Evolutionary conservation across 208 protist genomes (phyloP).

Genomic region (Leishmania gerbilli): DNA sequence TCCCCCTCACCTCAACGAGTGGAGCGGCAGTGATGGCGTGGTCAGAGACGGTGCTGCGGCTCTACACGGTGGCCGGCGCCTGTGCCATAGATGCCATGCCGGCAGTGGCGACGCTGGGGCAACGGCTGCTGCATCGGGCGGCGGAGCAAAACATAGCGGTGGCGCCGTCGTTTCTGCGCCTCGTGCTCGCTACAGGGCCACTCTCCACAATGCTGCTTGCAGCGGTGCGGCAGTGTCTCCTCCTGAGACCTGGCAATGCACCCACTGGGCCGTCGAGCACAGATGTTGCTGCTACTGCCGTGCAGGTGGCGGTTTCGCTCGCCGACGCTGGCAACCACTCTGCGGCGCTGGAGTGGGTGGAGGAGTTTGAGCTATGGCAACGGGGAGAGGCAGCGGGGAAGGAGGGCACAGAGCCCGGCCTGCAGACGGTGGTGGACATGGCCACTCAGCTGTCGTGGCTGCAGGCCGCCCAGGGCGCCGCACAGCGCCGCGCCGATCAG

Average conservation of each 20-base stretch:
- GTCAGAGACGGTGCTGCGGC: constrained; percentile 10
- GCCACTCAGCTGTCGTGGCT: constrained; percentile 19
- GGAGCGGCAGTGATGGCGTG: constrained; percentile 9
- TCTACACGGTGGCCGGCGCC: not conserved
- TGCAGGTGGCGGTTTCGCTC: constrained; percentile 14
- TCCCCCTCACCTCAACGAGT: constrained; percentile 19
- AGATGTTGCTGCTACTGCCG: constrained; percentile 4
- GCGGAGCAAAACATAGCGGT: not conserved
- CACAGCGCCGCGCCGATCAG: constrained; percentile 7
- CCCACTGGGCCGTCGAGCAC: not conserved
- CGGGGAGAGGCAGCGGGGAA: not conserved
- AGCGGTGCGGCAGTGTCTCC: constrained; percentile 8
- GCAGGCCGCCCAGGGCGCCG: not conserved
- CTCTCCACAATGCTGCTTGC: not conserved
- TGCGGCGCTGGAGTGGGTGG: constrained; percentile 19
- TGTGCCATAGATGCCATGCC: not conserved
- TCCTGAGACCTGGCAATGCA: not conserved
- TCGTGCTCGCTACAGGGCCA: not conserved
- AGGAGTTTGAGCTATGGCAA: constrained; percentile 9
- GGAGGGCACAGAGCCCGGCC: not conserved
- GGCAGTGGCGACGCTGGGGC: not conserved
- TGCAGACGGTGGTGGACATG: not conserved
- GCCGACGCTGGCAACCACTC: constrained; percentile 10
- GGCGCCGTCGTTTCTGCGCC: not conserved
- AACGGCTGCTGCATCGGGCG: constrained; percentile 1